Evolutionary conservation across 2,329 filamentous ascomycete species (phyloP).

Genomic region (Aspergillus sp.): DNA sequence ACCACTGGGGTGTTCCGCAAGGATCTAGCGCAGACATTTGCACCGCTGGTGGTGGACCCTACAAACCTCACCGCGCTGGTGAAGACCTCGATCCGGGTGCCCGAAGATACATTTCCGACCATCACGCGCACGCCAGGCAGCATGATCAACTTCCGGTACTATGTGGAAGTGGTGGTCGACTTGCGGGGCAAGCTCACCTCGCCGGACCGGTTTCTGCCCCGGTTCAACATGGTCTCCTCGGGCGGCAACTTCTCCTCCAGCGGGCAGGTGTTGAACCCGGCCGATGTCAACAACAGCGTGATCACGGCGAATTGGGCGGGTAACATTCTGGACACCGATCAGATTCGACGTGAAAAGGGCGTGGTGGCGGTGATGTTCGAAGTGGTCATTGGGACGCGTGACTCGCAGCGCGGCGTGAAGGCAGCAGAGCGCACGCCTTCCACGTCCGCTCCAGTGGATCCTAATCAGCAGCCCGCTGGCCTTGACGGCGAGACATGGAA

Average conservation of each 20-base stretch:
- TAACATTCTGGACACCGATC: constrained; percentile 83
- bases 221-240: constrained; percentile 53
- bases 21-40: constrained; percentile 85
- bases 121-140: constrained; percentile 86
- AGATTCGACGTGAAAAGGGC: constrained; percentile 82
- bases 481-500: constrained; percentile 33
- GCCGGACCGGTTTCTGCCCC: constrained; percentile 67
- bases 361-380: constrained; percentile 88
- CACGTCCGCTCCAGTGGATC: constrained; percentile 31
- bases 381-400: constrained; percentile 80
- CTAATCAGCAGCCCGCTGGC: constrained; percentile 23
- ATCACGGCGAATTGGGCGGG: constrained; percentile 49
- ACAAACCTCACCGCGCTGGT: constrained; percentile 74
- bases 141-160: constrained; percentile 95
- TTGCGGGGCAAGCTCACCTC: constrained; percentile 80
- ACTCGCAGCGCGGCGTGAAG: constrained; percentile 63
- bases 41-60: constrained; percentile 85
- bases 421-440: constrained; percentile 35
- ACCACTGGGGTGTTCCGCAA: constrained; percentile 94
- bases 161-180: constrained; percentile 89
- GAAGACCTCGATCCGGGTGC: constrained; percentile 79
- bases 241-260: constrained; percentile 48
- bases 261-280: constrained; percentile 36
- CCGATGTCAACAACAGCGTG: constrained; percentile 36
- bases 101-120: constrained; percentile 88